Evolutionary conservation across 805 yeast species (phyloP), one percentile per base, ranked within the genome.

Genomic region (Saccharomycopsis selenospora): DNA sequence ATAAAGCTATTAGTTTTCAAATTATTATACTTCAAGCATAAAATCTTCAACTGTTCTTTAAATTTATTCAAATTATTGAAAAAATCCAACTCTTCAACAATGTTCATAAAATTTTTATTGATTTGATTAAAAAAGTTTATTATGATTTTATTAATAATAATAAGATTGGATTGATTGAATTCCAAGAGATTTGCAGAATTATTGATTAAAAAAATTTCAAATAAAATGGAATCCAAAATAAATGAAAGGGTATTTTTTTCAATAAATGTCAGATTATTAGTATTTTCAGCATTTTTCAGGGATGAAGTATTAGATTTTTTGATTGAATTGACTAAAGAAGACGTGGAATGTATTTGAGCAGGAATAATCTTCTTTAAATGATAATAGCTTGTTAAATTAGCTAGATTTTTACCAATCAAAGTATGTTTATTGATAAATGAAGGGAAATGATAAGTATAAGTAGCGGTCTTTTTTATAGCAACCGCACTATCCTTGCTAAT

Each of bases 161-260:
- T 22, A 17, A 47, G 14, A 27, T 47, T 47, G n/a, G 46, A 25
- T 18, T 40, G 17, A 24, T 50, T 50, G 20, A 50, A 5, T 6
- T 24, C 40, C n/a, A 50, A 28, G 14, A 18, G n/a, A 41, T 40
- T 40, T 8, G 18, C 3, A 11, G 36, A 14, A 25, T 25, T 20
- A 18, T 17, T 23, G 11, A 47, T 17, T 7, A 50, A 20, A 23
- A 50, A 50, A 8, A 50, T 29, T 22, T 47, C 40, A 45, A 50
- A 50, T 6, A 50, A 22, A 36, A 50, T 41, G 10, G 50, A 47
- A 25, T 50, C 54, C 22, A 50, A 28, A 13, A 49, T 42, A 11
- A 40, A 26, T 13, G 38, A 6, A 2, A 47, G 10, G 3, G 43
- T 17, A 23, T 43, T 42, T 3, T 28, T 47, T 10, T 43, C 40